Evolutionary conservation across 805 yeast species (phyloP), one percentile per base, ranked within the genome.

Genomic region (Brettanomyces sp.): DNA sequence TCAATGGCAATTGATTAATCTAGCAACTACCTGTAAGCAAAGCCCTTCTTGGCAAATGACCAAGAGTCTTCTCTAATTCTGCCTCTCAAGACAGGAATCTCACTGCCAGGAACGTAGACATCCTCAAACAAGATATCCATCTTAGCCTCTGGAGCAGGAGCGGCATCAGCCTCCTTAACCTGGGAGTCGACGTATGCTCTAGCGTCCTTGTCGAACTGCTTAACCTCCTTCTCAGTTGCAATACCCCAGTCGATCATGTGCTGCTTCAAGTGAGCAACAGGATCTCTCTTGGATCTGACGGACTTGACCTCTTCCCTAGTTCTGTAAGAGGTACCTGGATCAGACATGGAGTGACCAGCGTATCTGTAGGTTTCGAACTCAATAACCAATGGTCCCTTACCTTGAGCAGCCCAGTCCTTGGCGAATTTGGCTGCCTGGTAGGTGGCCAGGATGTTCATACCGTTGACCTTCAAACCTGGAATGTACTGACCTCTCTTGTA

Each of bases 291-390:
- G 39, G 98, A 88, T 77, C 99, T 86, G 97, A 93, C 90, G 76
- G 91, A 91, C 75, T 90, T 97, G 58, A 93, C 93, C 76, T 93
- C 99, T 74, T 93, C 99, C 77, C 99, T 90, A 65, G 98, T 93
- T 81, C 99, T 85, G 83, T 93, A 93, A 56, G 99, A 93, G 69
- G 99, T 93, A 79, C 99, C 99, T 63, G 99, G 99, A 73, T 93
- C 99, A 57, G 98, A 91, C 98, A 93, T 93, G 58, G 99, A 93
- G 81, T 93, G 99, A 69, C 99, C 99, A 76, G 98, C 98, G 69
- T 93, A 93, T 79, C 99, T 85, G 76, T 93, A 93, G 59, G 99
- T 93, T 76, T 90, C 97, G 72, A 85, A 93, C 77, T 93, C 99
- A 57, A 93, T 65, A 45, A 93, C 96, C 57, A 93, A 71, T 54